Conservation (phyloP, 805 yeast species). For the Teunomyces stri region DNA sequence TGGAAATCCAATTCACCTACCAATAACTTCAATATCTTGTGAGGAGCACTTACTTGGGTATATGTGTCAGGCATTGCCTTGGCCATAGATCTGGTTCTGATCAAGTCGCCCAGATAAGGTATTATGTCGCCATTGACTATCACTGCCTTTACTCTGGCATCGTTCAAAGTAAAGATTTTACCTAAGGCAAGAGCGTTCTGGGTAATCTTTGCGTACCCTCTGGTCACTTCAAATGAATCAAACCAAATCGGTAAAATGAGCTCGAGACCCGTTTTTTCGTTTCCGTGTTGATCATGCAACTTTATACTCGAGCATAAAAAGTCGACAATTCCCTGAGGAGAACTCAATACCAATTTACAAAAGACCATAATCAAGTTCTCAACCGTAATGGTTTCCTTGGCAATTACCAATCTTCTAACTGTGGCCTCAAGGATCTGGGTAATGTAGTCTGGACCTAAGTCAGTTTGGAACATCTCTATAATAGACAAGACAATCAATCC, state of each 20-base stretch:
- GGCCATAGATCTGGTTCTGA: constrained; percentile 84
- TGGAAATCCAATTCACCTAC: constrained; percentile 69
- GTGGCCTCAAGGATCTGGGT: constrained; percentile 71
- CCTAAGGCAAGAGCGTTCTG: constrained; percentile 70
- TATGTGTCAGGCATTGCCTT: constrained; percentile 59
- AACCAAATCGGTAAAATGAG: constrained; percentile 79
- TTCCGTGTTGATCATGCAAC: constrained; percentile 21
- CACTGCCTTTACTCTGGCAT: constrained; percentile 48
- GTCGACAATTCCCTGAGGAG: constrained; percentile 62
- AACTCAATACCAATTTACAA: constrained; percentile 62
- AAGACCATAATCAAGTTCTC: constrained; percentile 77
- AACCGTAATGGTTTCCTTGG: constrained; percentile 68
- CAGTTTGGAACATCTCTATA: constrained; percentile 47
- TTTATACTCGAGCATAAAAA: constrained; percentile 48
- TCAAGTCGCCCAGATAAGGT: constrained; percentile 59
- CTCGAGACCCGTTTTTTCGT: constrained; percentile 42
- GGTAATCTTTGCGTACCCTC: constrained; percentile 73
- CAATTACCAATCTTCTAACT: constrained; percentile 59
- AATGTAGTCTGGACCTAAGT: constrained; percentile 39
- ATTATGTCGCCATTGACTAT: constrained; percentile 76
- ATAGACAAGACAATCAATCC: constrained; percentile 65
- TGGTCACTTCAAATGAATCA: constrained; percentile 70
- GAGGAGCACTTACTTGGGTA: constrained; percentile 63
- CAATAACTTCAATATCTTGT: constrained; percentile 71
- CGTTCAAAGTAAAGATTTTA: constrained; percentile 59